phyloP scores from a whole-genome alignment of 257 asterid species.

The Solanum sitiens region DNA sequence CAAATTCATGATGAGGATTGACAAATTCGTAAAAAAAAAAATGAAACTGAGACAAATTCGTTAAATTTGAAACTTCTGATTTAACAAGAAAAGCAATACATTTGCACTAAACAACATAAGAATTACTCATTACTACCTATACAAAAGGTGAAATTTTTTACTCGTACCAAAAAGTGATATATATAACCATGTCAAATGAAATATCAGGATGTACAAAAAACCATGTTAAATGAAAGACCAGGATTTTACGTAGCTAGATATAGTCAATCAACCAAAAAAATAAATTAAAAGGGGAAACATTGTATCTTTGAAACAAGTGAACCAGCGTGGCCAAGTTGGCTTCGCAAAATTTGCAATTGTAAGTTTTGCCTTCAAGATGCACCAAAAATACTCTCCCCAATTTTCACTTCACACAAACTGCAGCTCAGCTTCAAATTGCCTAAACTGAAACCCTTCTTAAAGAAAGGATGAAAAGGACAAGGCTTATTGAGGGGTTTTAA shows the following conservation, averaged over 20 bases:
- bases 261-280: background rate
- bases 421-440: background rate
- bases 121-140: no score
- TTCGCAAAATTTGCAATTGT: constrained; percentile 73
- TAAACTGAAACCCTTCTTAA: background rate
- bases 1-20: no score
- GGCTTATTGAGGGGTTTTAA: background rate
- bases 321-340: constrained; percentile 46
- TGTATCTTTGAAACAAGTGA: constrained; percentile 41
- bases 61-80: no score
- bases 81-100: no score
- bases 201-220: no score
- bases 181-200: no score
- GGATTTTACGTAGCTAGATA: background rate
- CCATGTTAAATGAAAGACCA: background rate
- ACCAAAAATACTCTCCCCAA: constrained; percentile 67
- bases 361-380: constrained; percentile 57
- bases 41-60: no score
- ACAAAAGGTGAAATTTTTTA: no score
- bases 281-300: background rate
- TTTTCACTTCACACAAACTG: background rate
- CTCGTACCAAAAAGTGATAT: no score
- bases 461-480: background rate
- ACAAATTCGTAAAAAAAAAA: no score
- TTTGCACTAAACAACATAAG: no score